Evolutionary conservation across 371 early-diverging fungal genomes (phyloP), one percentile per base, ranked within the genome.

Genomic region (Zychaea mexicana): DNA sequence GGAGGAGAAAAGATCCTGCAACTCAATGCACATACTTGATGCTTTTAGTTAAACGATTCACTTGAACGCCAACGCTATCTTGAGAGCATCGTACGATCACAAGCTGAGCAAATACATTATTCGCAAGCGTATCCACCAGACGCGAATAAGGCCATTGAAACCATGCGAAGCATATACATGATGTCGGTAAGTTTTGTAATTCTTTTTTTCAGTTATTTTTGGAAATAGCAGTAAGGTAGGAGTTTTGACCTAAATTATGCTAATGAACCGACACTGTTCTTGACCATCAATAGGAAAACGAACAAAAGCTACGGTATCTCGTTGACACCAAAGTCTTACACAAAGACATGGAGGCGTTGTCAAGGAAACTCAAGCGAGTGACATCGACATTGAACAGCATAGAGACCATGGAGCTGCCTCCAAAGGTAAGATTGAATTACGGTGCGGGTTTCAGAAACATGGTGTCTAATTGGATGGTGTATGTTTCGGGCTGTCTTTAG

Each of bases 91-190:
- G 62, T 69, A 8, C 71, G 67, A 7, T 70, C 77, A 9, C 77
- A 76, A 52, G 62, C 73, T 19, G 67, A 66, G 32, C 77, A 76
- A 46, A 33, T 76, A 13, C 62, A 66, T 17, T 49, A 66, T n/a
- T 61, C 68, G 0, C 59, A 55, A 28, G 52, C 52, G 8, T 52
- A 58, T 46, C 52, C 60, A 22, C 60, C 64, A 2, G 70, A 75
- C 26, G 59, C 64, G 12, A 62, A 68, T 54, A 65, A 67, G 24
- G 62, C 67, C 8, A 60, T 77, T 21, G 69, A 77, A 22, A 73
- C 73, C 8, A 69, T 77, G 71, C 67, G 64, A 9, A 70, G 62
- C 33, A 65, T 77, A n/a, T 71, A 71, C 33, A 55, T 73, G 53
- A 71, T 67, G 68, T 67, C 64, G 45, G 77, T 71, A 68, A 52